Conservation (phyloP, 2,329 filamentous ascomycete species). For the Decorospora gaudefroyi region DNA sequence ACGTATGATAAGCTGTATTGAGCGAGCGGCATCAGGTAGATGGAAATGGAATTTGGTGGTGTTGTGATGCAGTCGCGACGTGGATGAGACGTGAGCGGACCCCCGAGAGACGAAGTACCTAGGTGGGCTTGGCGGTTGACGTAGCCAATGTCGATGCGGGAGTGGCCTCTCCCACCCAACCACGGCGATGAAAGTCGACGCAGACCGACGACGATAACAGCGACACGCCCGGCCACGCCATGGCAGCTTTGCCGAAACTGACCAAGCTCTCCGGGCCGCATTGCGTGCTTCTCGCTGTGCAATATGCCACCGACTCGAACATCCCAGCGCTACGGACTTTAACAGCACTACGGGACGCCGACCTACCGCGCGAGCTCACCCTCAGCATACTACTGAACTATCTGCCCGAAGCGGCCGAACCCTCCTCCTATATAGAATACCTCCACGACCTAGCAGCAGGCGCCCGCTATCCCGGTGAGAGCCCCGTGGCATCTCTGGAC, state of each 20-base stretch:
- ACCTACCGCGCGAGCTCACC: conserved; percentile 66
- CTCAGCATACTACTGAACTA: conserved; percentile 76
- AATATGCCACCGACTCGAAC: conserved; percentile 69
- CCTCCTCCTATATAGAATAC: conserved; percentile 65
- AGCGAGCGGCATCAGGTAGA: not conserved
- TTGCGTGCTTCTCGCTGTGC: conserved; percentile 72
- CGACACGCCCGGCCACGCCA: conserved; percentile 9
- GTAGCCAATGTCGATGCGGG: conserved; percentile 22
- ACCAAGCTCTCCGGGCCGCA: conserved; percentile 65
- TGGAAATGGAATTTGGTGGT: not conserved
- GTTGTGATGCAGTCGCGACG: not conserved
- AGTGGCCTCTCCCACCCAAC: conserved; percentile 15
- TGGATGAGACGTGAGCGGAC: conserved; percentile 12
- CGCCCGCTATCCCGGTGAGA: conserved; percentile 51
- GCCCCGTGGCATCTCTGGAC: conserved; percentile 54
- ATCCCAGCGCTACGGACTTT: conserved; percentile 66
- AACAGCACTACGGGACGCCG: conserved; percentile 59
- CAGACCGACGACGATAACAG: not conserved
- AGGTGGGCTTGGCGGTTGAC: conserved; percentile 24
- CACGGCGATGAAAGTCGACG: conserved; percentile 2
- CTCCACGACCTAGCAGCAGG: conserved; percentile 61
- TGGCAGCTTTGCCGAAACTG: conserved; percentile 37
- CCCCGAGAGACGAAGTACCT: conserved; percentile 13
- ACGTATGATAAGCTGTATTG: not conserved
- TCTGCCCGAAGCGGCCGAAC: conserved; percentile 71